Base-by-base conservation (phyloP, 805 yeast genomes). In the Ogataea naganishii region DNA sequence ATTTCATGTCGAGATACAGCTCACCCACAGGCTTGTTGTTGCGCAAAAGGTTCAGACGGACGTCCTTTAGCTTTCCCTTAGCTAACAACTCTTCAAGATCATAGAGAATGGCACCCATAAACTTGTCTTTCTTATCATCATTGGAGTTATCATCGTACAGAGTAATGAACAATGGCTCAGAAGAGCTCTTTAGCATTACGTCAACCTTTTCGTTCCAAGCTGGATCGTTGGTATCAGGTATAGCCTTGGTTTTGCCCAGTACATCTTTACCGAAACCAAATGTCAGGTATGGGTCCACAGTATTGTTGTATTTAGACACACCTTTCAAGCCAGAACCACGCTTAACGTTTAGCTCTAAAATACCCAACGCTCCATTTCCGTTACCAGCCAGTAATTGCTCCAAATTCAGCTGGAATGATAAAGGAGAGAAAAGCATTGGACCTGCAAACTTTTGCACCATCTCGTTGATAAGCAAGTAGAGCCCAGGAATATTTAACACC, bases 401-500 rank as follows among this genome's bases (percentile, higher is more conserved):
- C 26, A 92, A 70, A 47, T 94, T 92, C 51, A 92, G 61, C 62
- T 92, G 95, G 66, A 88, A 82, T 3, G 96, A 85, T 40, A 92
- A 77, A 10, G 99, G 99, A 26, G 81, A 67, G 46, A 84, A 80
- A 28, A 89, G 49, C 63, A 92, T 72, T 18, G 96, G 92, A 7
- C 97, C 97, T 31, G 74, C 76, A 57, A 80, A 88, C 51, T 86
- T 83, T 46, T 71, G 73, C 16, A 86, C 73, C 84, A 88, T 78
- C 47, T 80, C 85, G 52, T 81, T 80, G 46, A 89, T 79, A 47
- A 85, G 72, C 30, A 84, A 74, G 42, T 72, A 73, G 30, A 92
- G 60, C 25, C 98, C 98, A 10, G 99, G 99, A 31, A 92, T 56
- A 29, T 80, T 64, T 47, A 88, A 73, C 17, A 85, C 56, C 55